Evolutionary conservation across 768 basidiomycete genomes (phyloP).

Genomic region (Mycena epipterygia): DNA sequence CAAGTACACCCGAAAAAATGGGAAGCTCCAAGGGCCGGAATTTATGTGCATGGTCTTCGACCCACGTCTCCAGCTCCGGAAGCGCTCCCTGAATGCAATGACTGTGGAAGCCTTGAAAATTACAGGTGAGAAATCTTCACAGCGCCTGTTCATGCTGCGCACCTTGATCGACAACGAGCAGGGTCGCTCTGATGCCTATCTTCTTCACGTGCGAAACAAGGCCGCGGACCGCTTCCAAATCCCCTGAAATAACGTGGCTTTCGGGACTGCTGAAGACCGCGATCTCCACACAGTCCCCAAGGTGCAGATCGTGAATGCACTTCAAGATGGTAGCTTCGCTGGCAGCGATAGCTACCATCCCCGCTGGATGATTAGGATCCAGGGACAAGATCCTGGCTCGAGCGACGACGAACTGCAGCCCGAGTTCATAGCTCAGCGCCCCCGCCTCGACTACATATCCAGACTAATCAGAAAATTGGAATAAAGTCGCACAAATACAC

Average conservation of each 20-base stretch:
- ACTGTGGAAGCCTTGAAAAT: slow-evolving; percentile 50
- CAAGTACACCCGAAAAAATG: slow-evolving; percentile 48
- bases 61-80: slow-evolving; percentile 37
- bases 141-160: background rate
- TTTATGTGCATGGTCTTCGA: slow-evolving; percentile 37
- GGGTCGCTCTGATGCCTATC: slow-evolving; percentile 43
- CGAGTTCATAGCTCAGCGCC: slow-evolving; percentile 45
- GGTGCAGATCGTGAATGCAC: slow-evolving; percentile 40
- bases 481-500: background rate
- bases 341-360: slow-evolving; percentile 50
- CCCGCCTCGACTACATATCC: slow-evolving; percentile 42
- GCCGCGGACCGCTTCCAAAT: slow-evolving; percentile 41
- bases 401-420: slow-evolving; percentile 46
- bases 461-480: background rate
- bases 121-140: background rate
- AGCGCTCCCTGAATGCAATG: slow-evolving; percentile 47
- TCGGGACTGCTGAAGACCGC: slow-evolving; percentile 47
- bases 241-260: slow-evolving; percentile 48
- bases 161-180: slow-evolving; percentile 51
- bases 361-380: slow-evolving; percentile 43
- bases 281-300: slow-evolving; percentile 42
- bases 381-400: slow-evolving; percentile 48
- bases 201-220: slow-evolving; percentile 46
- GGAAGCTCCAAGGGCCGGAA: slow-evolving; percentile 42
- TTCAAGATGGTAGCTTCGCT: slow-evolving; percentile 38